Conservation (phyloP, 2,329 filamentous ascomycete genomes). For the Aspergillus quadricinctus region DNA sequence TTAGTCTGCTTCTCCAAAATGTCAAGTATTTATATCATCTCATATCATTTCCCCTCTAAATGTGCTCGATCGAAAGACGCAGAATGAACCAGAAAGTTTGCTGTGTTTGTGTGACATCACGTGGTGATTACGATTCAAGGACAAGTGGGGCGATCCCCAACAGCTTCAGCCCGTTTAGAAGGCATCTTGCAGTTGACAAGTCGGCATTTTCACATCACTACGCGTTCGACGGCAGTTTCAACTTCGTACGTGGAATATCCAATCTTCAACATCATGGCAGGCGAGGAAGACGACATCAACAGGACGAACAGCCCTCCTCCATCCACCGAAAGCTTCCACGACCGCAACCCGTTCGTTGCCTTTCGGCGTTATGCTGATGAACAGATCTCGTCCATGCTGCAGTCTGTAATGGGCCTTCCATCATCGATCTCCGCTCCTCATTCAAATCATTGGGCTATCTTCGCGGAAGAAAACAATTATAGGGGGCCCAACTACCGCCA, state of each 20-base stretch:
- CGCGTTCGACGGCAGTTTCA: background rate
- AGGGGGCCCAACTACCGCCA: conserved; percentile 17
- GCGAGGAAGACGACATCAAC: conserved; percentile 16
- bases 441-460: conserved; percentile 32
- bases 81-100: conserved; percentile 1
- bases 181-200: background rate
- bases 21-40: background rate
- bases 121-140: conserved; percentile 19
- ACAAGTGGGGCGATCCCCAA: conserved; percentile 29
- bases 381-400: conserved; percentile 52
- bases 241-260: background rate
- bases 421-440: conserved; percentile 30
- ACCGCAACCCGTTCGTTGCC: conserved; percentile 54
- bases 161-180: conserved; percentile 19
- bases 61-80: background rate
- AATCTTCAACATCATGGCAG: conserved; percentile 19
- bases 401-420: conserved; percentile 48
- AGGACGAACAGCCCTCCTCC: conserved; percentile 8
- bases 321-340: conserved; percentile 20
- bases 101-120: conserved; percentile 23
- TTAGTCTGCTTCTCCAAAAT: background rate
- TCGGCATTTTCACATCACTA: background rate
- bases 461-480: conserved; percentile 28
- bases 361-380: conserved; percentile 60
- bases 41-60: background rate